phyloP scores from a whole-genome alignment of 352 stramenopile genomes.

The Globisporangium emineosum region DNA sequence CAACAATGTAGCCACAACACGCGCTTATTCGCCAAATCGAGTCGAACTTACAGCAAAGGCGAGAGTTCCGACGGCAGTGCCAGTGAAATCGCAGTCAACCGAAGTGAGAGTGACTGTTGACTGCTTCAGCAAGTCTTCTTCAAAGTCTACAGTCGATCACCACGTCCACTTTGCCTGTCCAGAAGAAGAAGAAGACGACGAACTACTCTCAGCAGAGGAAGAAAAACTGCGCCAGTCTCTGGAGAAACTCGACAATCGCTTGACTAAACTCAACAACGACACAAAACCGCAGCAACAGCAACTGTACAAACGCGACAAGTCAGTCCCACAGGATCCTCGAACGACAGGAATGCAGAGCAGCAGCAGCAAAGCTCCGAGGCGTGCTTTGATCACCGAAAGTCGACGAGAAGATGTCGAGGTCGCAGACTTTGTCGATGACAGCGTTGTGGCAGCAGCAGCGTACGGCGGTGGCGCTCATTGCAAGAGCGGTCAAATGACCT shows the following conservation, averaged over 20 bases:
- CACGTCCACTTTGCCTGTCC: background rate
- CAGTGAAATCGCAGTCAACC: background rate
- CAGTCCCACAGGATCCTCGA: background rate
- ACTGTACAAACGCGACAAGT: conserved; percentile 4
- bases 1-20: background rate
- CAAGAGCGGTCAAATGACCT: conserved; percentile 31
- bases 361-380: background rate
- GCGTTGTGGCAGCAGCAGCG: conserved; percentile 24
- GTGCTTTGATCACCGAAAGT: background rate
- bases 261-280: conserved; percentile 22
- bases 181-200: conserved; percentile 20
- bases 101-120: background rate
- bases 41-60: background rate
- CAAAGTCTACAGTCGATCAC: background rate
- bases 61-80: background rate
- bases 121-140: background rate
- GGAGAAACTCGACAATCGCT: conserved; percentile 42
- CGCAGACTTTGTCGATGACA: conserved; percentile 11
- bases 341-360: background rate
- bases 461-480: conserved; percentile 47
- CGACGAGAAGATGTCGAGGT: background rate
- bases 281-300: background rate
- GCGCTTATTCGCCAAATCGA: background rate
- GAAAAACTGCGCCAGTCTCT: conserved; percentile 45
- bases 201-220: conserved; percentile 39